phyloP scores from a whole-genome alignment of 805 yeast species.

The Komagataella phaffii region DNA sequence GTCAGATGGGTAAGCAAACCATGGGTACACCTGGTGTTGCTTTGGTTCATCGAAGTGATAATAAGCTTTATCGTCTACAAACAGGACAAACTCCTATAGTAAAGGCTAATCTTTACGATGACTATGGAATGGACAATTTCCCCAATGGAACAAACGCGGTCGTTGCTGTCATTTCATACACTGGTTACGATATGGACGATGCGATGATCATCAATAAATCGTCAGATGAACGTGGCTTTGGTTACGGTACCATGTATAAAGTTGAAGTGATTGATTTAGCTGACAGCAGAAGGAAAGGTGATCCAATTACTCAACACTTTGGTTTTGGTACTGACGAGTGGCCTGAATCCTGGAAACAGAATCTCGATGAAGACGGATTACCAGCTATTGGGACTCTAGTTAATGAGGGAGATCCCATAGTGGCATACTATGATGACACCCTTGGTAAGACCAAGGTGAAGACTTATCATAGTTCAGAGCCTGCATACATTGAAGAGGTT shows the following conservation, averaged over 20 bases:
- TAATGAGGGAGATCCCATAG: slow-evolving; percentile 92
- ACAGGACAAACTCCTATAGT: slow-evolving; percentile 97
- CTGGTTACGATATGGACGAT: slow-evolving; percentile 99
- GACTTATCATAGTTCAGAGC: slow-evolving; percentile 87
- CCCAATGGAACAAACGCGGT: slow-evolving; percentile 98
- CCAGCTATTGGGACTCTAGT: slow-evolving; percentile 82
- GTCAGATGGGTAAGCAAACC: slow-evolving; percentile 99
- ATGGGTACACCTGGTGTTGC: slow-evolving; percentile 99
- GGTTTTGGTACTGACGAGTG: slow-evolving; percentile 91
- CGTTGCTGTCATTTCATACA: slow-evolving; percentile 96
- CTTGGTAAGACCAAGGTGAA: slow-evolving; percentile 83
- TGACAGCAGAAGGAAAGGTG: slow-evolving; percentile 72
- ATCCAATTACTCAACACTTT: slow-evolving; percentile 86
- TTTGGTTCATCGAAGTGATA: slow-evolving; percentile 81
- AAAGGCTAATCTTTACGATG: slow-evolving; percentile 84
- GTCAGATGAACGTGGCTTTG: slow-evolving; percentile 96
- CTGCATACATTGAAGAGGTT: slow-evolving; percentile 92
- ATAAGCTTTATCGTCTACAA: slow-evolving; percentile 85
- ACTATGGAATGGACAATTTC: slow-evolving; percentile 95
- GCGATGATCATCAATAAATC: slow-evolving; percentile 97
- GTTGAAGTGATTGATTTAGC: slow-evolving; percentile 83
- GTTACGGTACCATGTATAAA: slow-evolving; percentile 92
- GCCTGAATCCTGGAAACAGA: slow-evolving; percentile 85
- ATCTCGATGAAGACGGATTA: slow-evolving; percentile 83
- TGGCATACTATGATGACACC: slow-evolving; percentile 86